phyloP scores from a whole-genome alignment of 2,329 filamentous ascomycete species.

The Ophiosphaerella korrae region DNA sequence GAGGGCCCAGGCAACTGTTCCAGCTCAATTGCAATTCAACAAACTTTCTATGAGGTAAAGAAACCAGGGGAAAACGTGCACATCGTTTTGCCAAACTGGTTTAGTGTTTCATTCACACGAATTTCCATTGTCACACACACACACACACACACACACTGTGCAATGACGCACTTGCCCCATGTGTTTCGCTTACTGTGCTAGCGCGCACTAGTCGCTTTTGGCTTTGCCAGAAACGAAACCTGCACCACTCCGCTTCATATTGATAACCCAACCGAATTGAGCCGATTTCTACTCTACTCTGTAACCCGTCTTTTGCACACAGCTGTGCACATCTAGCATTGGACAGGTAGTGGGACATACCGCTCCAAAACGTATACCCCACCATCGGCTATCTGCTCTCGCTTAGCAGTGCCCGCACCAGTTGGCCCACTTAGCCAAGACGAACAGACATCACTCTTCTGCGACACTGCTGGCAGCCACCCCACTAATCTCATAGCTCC shows the following conservation, averaged over 20 bases:
- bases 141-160: too few relatives aligned
- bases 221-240: conserved; percentile 20
- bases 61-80: too few relatives aligned
- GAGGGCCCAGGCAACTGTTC: too few relatives aligned
- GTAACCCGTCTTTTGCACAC: background rate
- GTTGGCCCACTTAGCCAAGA: conserved; percentile 11
- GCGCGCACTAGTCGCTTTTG: conserved; percentile 24
- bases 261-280: conserved; percentile 5
- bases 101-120: background rate
- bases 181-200: conserved; percentile 24
- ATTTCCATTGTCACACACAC: background rate
- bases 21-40: too few relatives aligned
- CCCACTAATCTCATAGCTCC: conserved; percentile 3
- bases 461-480: conserved; percentile 11
- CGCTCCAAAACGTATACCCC: conserved; percentile 17
- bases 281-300: conserved; percentile 1
- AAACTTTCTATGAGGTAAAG: too few relatives aligned
- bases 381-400: conserved; percentile 15
- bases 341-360: conserved; percentile 8
- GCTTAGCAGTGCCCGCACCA: conserved; percentile 3
- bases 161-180: conserved; percentile 4
- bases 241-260: conserved; percentile 17
- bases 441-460: conserved; percentile 11
- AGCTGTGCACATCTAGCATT: conserved; percentile 2
- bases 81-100: too few relatives aligned